phyloP scores from a whole-genome alignment of 352 stramenopile genomes.

The Phytophthora colocasiae region DNA sequence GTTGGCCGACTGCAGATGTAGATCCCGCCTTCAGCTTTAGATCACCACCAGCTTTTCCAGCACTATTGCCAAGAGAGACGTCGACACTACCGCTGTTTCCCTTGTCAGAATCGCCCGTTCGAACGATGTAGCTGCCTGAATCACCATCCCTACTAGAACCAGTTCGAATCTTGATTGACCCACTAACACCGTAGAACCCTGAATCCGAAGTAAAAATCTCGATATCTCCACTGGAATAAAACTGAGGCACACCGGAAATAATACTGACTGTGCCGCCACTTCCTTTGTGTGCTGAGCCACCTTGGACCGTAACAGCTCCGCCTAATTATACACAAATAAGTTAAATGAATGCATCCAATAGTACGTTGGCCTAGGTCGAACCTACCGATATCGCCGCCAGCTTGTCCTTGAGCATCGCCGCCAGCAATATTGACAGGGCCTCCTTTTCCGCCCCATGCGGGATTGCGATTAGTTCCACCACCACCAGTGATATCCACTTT shows the following conservation, averaged over 20 bases:
- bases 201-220: constrained; percentile 73
- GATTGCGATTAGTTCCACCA: constrained; percentile 48
- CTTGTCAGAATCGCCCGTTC: constrained; percentile 61
- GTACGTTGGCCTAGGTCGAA: background rate
- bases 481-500: constrained; percentile 60
- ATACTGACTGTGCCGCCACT: constrained; percentile 63
- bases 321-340: constrained; percentile 27
- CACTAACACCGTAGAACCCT: constrained; percentile 69
- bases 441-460: constrained; percentile 60
- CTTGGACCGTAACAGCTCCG: constrained; percentile 53
- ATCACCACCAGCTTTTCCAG: constrained; percentile 27
- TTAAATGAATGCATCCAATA: too few relatives aligned
- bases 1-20: constrained; percentile 44
- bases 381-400: constrained; percentile 54
- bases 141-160: constrained; percentile 60
- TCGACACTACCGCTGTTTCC: constrained; percentile 35
- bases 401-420: constrained; percentile 57
- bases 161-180: constrained; percentile 68
- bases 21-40: constrained; percentile 38
- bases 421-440: constrained; percentile 63
- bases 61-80: constrained; percentile 31
- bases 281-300: constrained; percentile 52
- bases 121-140: constrained; percentile 64
- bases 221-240: constrained; percentile 62
- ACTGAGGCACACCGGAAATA: constrained; percentile 46